These are phyloP conservation scores for Penicillium sp. DNA, from an alignment of 2,329 filamentous ascomycete species.

Conservation along the genomic window DNA sequence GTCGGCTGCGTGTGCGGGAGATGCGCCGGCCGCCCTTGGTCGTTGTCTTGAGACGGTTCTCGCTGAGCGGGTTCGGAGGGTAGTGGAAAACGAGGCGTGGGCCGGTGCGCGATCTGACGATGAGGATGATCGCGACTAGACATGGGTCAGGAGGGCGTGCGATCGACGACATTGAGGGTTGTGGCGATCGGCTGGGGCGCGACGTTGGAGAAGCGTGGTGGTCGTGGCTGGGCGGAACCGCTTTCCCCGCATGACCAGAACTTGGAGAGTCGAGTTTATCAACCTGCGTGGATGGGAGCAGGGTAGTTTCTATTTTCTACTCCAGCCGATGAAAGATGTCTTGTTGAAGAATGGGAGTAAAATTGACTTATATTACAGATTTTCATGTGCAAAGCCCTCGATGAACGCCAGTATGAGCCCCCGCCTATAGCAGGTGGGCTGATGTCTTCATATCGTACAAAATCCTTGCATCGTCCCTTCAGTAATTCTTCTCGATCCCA, in stretches of 20 bases:
- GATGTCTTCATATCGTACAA: conserved; percentile 25
- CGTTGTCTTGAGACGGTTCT: conserved; percentile 39
- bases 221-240: conserved; percentile 22
- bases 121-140: conserved; percentile 70
- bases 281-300: neutral
- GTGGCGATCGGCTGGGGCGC: conserved; percentile 9
- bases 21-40: conserved; percentile 37
- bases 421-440: conserved; percentile 5
- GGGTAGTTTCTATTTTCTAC: neutral
- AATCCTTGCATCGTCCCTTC: neutral
- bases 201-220: conserved; percentile 21
- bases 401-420: conserved; percentile 16
- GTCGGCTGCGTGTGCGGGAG: conserved; percentile 35
- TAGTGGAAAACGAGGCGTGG: conserved; percentile 87
- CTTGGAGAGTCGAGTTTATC: neutral
- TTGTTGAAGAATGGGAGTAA: neutral
- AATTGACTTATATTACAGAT: conserved; percentile 14
- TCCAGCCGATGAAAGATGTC: neutral
- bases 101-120: conserved; percentile 75
- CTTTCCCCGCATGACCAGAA: conserved; percentile 23
- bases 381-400: conserved; percentile 24
- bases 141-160: conserved; percentile 56
- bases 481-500: neutral
- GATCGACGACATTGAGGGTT: conserved; percentile 46
- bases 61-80: conserved; percentile 59